Evolutionary conservation across 106 monocot genomes (phyloP).

Genomic region (Dendrobium nobile): DNA sequence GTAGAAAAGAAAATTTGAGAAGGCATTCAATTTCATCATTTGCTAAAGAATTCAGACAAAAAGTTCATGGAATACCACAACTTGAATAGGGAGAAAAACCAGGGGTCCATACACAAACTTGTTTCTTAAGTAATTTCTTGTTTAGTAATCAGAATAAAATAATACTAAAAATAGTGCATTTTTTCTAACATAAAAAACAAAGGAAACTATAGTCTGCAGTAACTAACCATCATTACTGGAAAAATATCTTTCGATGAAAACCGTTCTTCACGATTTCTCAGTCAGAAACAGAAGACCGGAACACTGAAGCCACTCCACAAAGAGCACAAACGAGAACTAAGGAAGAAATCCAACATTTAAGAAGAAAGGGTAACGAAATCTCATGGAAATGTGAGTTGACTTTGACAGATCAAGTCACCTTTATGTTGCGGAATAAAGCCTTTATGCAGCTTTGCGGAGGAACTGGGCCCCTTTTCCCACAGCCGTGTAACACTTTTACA

Average conservation of each 20-base stretch:
- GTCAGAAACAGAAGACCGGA: not conserved
- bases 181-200: no score
- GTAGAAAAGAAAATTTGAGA: not conserved
- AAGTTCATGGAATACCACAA: no score
- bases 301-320: not conserved
- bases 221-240: no score
- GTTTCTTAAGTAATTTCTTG: no score
- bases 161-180: no score
- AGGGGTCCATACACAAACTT: no score
- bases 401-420: not conserved
- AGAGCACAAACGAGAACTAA: not conserved
- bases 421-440: not conserved
- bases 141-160: no score
- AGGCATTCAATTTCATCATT: not conserved
- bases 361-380: not conserved
- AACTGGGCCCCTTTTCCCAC: not conserved
- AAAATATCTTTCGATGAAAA: not conserved
- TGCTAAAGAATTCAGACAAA: not conserved
- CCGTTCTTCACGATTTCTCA: not conserved
- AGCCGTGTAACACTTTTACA: not conserved
- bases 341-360: not conserved
- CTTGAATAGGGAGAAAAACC: no score
- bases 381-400: not conserved
- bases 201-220: no score
- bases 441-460: not conserved